Base-by-base conservation (phyloP, 106 monocot species). In the Acorus gramineus region DNA sequence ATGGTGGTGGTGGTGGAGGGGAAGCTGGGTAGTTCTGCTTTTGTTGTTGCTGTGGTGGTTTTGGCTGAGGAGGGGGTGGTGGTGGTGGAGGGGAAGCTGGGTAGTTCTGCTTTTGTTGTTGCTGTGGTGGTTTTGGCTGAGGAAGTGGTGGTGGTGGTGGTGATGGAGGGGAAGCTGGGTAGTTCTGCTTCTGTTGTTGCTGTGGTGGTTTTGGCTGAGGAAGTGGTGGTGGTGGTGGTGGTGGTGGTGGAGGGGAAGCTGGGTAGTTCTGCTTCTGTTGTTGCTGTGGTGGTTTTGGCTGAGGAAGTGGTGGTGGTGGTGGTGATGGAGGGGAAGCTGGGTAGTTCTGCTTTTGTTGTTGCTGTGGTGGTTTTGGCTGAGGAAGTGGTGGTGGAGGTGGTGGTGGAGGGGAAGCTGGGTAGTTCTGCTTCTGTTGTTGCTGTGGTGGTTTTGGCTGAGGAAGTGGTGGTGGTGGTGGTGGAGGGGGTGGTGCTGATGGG, bases 171-270 rank as follows among this genome's bases (percentile, higher is more conserved):
- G 28, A 28, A 28, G 28, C 28, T 28, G 28, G 1, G 28, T 28
- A 0, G 28, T 28, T 28, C 28, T 28, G 28, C 28, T 28, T 62
- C 4, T 45, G 42, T 43, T 60, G 11, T 1, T 10, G 46, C 7
- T 7, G 2, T 4, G 61, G 42, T 10, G 45, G n/a, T 46, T 43
- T 45, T 61, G 6, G 74, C 57, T 3, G 81, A 53, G 6, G 52
- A 13, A 1, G 56, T 11, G 56, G 55, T n/a, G 63, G 63, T 3
- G 2, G 56, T 11, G 56, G 55, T n/a, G 63, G 63, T 3, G 75
- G 69, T 8, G 68, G 69, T 3, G 3, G 45, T 1, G 49, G 50
- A 61, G 42, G 60, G 8, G 67, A 28, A 28, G 28, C 28, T 28
- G 28, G 28, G 28, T 28, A 0, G 28, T 28, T 28, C 28, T 28